phyloP scores from a whole-genome alignment of 1,139 yeast genomes.

The Zygosaccharomyces pseudobailii region DNA sequence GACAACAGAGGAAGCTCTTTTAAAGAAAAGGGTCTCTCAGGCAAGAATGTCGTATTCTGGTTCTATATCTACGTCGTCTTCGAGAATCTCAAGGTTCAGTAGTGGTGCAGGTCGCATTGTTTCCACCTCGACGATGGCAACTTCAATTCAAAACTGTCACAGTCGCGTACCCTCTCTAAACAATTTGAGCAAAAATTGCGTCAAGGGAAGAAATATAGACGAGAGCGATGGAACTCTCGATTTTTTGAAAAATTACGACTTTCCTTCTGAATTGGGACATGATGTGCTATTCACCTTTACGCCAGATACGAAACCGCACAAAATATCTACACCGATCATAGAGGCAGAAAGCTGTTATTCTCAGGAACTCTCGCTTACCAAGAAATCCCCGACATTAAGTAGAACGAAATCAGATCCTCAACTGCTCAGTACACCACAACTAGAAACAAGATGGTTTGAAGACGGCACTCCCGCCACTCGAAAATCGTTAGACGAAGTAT shows the following conservation, averaged over 20 bases:
- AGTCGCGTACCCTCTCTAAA: constrained; percentile 15
- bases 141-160: constrained; percentile 26
- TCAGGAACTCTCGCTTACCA: constrained; percentile 3
- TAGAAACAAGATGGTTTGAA: constrained; percentile 18
- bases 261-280: constrained; percentile 21
- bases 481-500: constrained; percentile 29
- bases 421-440: constrained; percentile 20
- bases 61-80: constrained; percentile 22
- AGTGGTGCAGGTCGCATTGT: constrained; percentile 22
- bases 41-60: constrained; percentile 18
- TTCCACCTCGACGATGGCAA: constrained; percentile 32
- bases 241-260: constrained; percentile 26
- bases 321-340: constrained; percentile 5
- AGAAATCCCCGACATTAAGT: constrained; percentile 1
- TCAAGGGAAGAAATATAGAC: constrained; percentile 16
- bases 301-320: neutral
- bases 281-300: constrained; percentile 16
- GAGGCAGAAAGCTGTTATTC: constrained; percentile 4
- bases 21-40: constrained; percentile 8
- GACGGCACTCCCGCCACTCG: constrained; percentile 20
- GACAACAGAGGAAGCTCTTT: neutral
- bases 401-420: constrained; percentile 17
- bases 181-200: constrained; percentile 14
- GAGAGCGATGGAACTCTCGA: constrained; percentile 23
- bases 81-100: constrained; percentile 19